These are phyloP conservation scores for Hygrocybe coccinea DNA, from an alignment of 768 basidiomycete genomes.

Conservation along the genomic window DNA sequence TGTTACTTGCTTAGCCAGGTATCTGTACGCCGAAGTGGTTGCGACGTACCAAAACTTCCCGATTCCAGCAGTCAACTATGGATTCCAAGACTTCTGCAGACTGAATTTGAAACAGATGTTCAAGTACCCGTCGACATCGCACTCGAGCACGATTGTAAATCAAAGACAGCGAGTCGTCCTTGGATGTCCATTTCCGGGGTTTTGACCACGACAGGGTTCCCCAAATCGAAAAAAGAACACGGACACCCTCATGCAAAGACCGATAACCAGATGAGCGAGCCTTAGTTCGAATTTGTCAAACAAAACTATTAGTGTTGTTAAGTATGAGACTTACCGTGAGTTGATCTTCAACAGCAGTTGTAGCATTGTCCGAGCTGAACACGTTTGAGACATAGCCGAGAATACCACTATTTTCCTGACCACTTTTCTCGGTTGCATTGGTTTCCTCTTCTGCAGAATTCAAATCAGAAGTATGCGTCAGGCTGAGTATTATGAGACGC, in stretches of 20 bases:
- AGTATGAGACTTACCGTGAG: conserved; percentile 43
- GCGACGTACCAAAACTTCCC: conserved; percentile 45
- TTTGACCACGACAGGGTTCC: conserved; percentile 49
- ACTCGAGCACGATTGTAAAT: conserved; percentile 62
- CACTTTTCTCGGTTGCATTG: conserved; percentile 45
- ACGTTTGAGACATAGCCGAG: conserved; percentile 90
- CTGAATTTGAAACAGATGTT: conserved; percentile 78
- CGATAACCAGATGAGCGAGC: conserved; percentile 69
- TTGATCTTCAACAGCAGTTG: conserved; percentile 47
- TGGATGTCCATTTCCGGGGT: conserved; percentile 43
- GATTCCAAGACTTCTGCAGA: conserved; percentile 80
- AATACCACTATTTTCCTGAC: conserved; percentile 57
- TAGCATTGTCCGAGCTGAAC: conserved; percentile 67
- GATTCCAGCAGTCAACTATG: conserved; percentile 77
- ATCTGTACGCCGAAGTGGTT: conserved; percentile 8
- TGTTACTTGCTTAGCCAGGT: conserved; percentile 10
- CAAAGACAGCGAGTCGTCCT: conserved; percentile 62
- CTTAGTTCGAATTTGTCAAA: conserved; percentile 33
- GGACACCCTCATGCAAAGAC: conserved; percentile 75
- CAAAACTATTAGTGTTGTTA: not conserved
- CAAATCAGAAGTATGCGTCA: conserved; percentile 53
- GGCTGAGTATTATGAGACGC: conserved; percentile 67
- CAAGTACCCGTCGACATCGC: conserved; percentile 74
- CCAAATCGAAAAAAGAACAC: conserved; percentile 77
- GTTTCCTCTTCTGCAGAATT: conserved; percentile 54